phyloP scores from a whole-genome alignment of 176 grass and related monocot genomes.

The Cenchrus americanus region DNA sequence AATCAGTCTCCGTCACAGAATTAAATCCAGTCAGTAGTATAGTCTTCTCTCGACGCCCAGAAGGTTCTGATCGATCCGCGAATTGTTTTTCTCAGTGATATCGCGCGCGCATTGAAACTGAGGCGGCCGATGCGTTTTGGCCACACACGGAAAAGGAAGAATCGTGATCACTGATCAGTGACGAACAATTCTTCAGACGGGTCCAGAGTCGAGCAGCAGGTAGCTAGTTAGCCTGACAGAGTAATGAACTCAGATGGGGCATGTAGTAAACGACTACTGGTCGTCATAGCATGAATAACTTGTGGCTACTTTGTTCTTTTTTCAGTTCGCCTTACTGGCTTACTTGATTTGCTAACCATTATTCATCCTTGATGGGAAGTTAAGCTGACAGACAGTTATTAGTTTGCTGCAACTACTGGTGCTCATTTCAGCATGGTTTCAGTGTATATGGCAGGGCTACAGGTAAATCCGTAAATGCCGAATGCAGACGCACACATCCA shows the following conservation, averaged over 20 bases:
- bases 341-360: background rate
- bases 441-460: background rate
- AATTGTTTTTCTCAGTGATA: background rate
- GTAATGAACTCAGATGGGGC: background rate
- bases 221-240: background rate
- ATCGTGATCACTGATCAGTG: background rate
- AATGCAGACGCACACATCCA: background rate
- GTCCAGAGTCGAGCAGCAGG: background rate
- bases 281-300: background rate
- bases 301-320: background rate
- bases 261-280: background rate
- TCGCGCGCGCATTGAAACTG: background rate
- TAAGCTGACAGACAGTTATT: background rate
- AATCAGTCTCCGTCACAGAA: background rate
- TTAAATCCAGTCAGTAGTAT: background rate
- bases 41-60: conserved; percentile 22
- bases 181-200: background rate
- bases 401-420: background rate
- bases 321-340: background rate
- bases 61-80: conserved; percentile 13
- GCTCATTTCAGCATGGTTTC: background rate
- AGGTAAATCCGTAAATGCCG: too few species aligned
- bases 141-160: background rate
- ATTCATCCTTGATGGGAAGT: background rate
- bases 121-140: background rate